Percentiles rank a stretch among this genome's conserved stretches.
phyloP scores from a whole-genome alignment of 805 yeast species.

The Lachancea sp. region DNA sequence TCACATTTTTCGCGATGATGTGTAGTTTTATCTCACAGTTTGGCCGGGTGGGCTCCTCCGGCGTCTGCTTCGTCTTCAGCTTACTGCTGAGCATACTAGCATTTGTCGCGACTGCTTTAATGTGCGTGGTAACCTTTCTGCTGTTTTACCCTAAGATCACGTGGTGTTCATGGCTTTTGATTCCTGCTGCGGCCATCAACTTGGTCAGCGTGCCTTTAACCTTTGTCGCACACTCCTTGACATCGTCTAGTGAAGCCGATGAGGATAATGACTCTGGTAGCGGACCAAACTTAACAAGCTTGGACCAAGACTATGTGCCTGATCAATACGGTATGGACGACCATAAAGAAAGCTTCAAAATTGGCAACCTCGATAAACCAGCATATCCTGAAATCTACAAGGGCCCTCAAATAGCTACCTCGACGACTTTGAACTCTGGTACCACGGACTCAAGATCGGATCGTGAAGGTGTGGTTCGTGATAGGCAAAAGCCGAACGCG shows the following conservation, averaged over 20 bases:
- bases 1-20: conserved; percentile 44
- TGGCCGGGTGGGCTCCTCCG: conserved; percentile 13
- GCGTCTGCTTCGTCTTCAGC: conserved; percentile 37
- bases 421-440: conserved; percentile 10
- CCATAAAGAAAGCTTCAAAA: not conserved
- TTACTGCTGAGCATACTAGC: conserved; percentile 43
- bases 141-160: conserved; percentile 57
- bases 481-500: not conserved
- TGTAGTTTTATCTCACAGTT: conserved; percentile 31
- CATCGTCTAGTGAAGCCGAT: conserved; percentile 12
- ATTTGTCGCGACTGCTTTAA: conserved; percentile 48
- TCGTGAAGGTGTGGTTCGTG: conserved; percentile 5
- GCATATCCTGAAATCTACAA: conserved; percentile 10
- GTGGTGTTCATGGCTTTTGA: conserved; percentile 70
- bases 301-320: not conserved
- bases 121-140: conserved; percentile 49
- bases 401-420: conserved; percentile 10
- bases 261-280: conserved; percentile 1
- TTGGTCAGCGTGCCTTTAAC: conserved; percentile 47
- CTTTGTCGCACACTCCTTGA: conserved; percentile 34
- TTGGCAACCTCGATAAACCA: conserved; percentile 2
- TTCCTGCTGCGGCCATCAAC: conserved; percentile 57
- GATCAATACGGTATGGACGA: conserved; percentile 3
- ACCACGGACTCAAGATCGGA: conserved; percentile 9
- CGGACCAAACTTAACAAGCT: conserved; percentile 1